Conservation (phyloP, 306 rosid species). For the Prunus armeniaca region DNA sequence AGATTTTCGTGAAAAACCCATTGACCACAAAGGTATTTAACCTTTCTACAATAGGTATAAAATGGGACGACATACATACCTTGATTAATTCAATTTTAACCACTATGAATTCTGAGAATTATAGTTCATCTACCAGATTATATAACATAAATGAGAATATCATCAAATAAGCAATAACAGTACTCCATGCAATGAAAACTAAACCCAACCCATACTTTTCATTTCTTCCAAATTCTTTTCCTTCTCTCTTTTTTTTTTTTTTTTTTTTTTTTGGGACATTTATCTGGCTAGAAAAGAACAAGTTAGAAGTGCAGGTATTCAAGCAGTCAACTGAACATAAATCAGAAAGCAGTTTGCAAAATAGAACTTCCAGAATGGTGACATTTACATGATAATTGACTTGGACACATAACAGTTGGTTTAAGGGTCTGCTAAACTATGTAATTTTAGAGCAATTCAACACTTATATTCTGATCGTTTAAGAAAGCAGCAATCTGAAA, state of each 20-base stretch:
- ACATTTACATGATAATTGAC: not conserved
- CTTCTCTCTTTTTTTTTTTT: too few relatives aligned
- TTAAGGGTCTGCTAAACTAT: not conserved
- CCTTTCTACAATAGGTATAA: not conserved
- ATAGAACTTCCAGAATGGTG: not conserved
- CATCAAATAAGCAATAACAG: not conserved
- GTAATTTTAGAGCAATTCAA: not conserved
- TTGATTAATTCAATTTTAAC: not conserved
- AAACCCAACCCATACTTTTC: not conserved
- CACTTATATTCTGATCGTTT: not conserved
- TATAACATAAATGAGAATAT: not conserved
- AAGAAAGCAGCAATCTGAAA: not conserved
- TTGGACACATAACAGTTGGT: not conserved
- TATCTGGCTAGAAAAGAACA: not conserved
- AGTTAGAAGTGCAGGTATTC: too few relatives aligned
- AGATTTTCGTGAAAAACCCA: too few relatives aligned
- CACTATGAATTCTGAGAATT: not conserved
- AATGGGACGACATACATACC: not conserved
- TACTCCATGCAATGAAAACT: not conserved
- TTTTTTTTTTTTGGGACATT: too few relatives aligned
- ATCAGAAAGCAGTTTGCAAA: not conserved
- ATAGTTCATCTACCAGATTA: not conserved
- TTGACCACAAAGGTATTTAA: too few relatives aligned
- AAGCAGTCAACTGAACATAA: not conserved
- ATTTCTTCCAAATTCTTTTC: not conserved